These are phyloP conservation scores for Phyllosticta citrichinensis DNA, from an alignment of 2,329 filamentous ascomycete genomes.

Conservation along the genomic window DNA sequence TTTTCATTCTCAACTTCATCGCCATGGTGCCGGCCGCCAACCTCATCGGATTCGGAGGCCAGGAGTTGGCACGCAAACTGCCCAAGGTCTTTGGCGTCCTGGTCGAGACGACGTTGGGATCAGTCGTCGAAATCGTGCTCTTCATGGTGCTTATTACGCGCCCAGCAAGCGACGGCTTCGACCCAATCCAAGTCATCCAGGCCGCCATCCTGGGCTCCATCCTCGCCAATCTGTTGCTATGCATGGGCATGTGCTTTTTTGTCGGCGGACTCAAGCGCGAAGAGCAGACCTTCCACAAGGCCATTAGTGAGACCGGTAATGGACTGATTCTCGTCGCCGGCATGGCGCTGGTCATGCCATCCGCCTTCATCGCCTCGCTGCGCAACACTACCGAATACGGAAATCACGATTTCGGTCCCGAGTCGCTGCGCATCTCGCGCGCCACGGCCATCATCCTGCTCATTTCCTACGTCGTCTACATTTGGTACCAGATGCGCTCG, in stretches of 20 bases:
- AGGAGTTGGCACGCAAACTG: slow-evolving; percentile 63
- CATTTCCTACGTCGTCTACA: slow-evolving; percentile 49
- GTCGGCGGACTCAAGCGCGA: slow-evolving; percentile 59
- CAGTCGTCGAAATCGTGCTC: slow-evolving; percentile 70
- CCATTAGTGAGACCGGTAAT: slow-evolving; percentile 68
- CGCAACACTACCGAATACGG: slow-evolving; percentile 15
- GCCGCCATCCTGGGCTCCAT: slow-evolving; percentile 78
- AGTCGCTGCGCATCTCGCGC: slow-evolving; percentile 57
- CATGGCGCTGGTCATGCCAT: slow-evolving; percentile 42
- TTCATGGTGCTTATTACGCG: slow-evolving; percentile 63
- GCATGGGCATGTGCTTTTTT: slow-evolving; percentile 71
- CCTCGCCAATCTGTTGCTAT: slow-evolving; percentile 70
- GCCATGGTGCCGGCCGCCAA: slow-evolving; percentile 72
- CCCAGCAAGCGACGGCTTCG: slow-evolving; percentile 22
- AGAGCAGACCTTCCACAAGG: slow-evolving; percentile 62
- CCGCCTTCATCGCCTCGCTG: slow-evolving; percentile 43
- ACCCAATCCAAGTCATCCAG: slow-evolving; percentile 57
- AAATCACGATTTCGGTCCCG: slow-evolving; percentile 22
- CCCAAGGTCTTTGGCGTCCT: slow-evolving; percentile 62
- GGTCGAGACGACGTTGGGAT: slow-evolving; percentile 52
- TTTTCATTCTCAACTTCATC: slow-evolving; percentile 63
- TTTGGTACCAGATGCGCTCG: slow-evolving; percentile 66
- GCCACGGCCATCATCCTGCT: slow-evolving; percentile 62
- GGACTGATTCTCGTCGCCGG: slow-evolving; percentile 69
- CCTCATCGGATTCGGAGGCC: slow-evolving; percentile 62